Base-by-base conservation (phyloP, 768 basidiomycete species). In the Naganishia vaughanmartiniae region DNA sequence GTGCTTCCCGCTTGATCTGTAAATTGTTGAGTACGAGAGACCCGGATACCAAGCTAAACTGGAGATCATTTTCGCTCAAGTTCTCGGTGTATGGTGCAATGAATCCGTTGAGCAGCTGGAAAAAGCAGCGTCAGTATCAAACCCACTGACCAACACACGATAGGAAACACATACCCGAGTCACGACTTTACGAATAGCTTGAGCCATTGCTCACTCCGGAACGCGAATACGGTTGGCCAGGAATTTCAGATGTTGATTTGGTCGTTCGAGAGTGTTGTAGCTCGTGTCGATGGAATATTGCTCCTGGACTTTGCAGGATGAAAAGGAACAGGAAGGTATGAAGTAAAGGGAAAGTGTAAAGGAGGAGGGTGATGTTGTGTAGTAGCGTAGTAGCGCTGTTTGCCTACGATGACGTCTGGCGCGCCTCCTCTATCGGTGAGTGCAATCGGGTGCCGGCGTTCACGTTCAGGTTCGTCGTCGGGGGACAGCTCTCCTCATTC, bases 51-150 rank as follows among this genome's bases (percentile, higher is more conserved):
- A 53, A 39, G 30, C 58, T 24, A 42, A 58, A 60, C 48, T 45
- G 39, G n/a, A 98, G 90, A 81, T 94, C 92, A 79, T 92, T 90
- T 79, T 93, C 87, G 81, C 97, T 93, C 80, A 99, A 83, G 78
- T 97, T 95, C 84, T 93, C 92, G 74, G 97, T 90, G 86, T 97
- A 97, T 0, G 92, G 93, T 31, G 91, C 91, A 60, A 96, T 87
- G 73, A 93, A 90, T 73, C 90, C 87, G 80, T 94, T 94, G 83
- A 96, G 90, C 75, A 93, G 80, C 90, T 87, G 70, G 4, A 46
- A 5, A 30, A 11, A 24, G 31, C 4, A 31, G 31, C 3, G 58
- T 24, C 4, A 21, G 45, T 36, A 31, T 66, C 5, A 17, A 28
- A 14, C 14, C 54, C 15, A 26, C 12, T 51, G n/a, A 17, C 19